Base-by-base conservation (phyloP, 2,329 filamentous ascomycete species). In the Grosmannia clavigera region DNA sequence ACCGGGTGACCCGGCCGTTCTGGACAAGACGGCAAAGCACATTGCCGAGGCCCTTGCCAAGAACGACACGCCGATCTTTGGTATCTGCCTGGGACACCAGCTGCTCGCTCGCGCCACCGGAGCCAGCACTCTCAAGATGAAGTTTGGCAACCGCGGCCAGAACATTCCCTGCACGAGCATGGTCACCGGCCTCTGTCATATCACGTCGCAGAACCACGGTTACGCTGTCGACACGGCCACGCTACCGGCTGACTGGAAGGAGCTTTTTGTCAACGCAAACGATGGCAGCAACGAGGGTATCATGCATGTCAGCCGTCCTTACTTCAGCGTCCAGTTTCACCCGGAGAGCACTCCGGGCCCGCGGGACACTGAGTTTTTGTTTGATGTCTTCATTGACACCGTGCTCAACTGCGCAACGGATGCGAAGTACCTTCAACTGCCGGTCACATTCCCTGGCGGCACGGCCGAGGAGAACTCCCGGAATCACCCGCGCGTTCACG, bases 281-380 rank as follows among this genome's bases (percentile, higher is more conserved):
- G 94, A 99, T 68, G 89, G 90, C 67, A 96, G 90, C 75, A 99
- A 99, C 74, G 94, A 99, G 77, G 94, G 94, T 75, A 96, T 99
- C 70, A 87, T 92, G 74, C 91, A 97, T 72, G 77, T 82, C 56
- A 82, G 78, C 72, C 88, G 86, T 69, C 94, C 94, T 58, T 95
- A 92, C 77, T 99, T 99, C 80, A 96, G 91, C 78, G 94, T 97
- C n/a, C 94, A 99, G 72, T 99, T 99, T 77, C 94, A 99, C 70
- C 94, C 94, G 0, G 94, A 99, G 75, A 96, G 92, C 78, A 95
- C 91, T 1, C 94, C 94, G 3, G 94, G 94, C 61, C 94, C 94
- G 58, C 84, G 90, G 43, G 94, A 99, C 71, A 99, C 94, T 33
- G 94, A 99, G 72, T 96, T 89, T 70, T 80, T 99, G 31, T 99